Base-by-base conservation (phyloP, 495 filamentous ascomycete genomes). In the Pseudevernia furfuracea region DNA sequence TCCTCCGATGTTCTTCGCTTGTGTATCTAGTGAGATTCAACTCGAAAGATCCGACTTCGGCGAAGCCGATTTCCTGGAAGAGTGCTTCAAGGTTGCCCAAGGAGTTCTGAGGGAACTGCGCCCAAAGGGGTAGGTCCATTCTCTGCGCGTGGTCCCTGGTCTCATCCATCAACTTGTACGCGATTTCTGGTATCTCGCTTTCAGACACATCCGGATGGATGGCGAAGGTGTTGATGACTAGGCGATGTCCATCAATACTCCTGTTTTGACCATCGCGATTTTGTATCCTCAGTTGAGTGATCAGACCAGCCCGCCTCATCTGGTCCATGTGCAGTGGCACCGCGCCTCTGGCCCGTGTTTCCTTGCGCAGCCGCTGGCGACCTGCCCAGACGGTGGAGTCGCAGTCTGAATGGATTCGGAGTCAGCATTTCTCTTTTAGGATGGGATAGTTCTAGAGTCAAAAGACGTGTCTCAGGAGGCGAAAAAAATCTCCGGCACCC, bases 311-410 rank as follows among this genome's bases (percentile, higher is more conserved):
- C 28, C 49, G 49, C 15, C 23, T 49, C 46, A 49, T 28, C 46
- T 49, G 23, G 46, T 49, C 46, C n/a, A 14, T 1, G 11, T 49
- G 46, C 46, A 49, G 23, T 3, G 46, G 46, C 2, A 1, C n/a
- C 10, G 3, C 14, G 19, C 21, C 9, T 6, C 46, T 48, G 1
- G 21, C n/a, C 44, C n/a, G 21, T 2, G 23, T 12, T n/a, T 28
- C 23, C 25, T 9, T 12, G 9, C 9, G 46, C 28, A 53, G 49
- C 49, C 17, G 8, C 25, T 19, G 12, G 49, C 49, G 49, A 32
- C 49, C 49, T 3, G 49, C 49, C 49, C 49, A 53, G 11, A 53
- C 49, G 49, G 25, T 53, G 25, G 49, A 53, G 8, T 53, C 49
- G 49, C 49, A 53, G 28, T n/a, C n/a, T n/a, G n/a, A n/a, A n/a